A percentile compares a stretch with the other conserved stretches of the same genome.
These are phyloP conservation scores for Tuber brumale DNA, from an alignment of 495 filamentous ascomycete genomes.

Conservation along the genomic window DNA sequence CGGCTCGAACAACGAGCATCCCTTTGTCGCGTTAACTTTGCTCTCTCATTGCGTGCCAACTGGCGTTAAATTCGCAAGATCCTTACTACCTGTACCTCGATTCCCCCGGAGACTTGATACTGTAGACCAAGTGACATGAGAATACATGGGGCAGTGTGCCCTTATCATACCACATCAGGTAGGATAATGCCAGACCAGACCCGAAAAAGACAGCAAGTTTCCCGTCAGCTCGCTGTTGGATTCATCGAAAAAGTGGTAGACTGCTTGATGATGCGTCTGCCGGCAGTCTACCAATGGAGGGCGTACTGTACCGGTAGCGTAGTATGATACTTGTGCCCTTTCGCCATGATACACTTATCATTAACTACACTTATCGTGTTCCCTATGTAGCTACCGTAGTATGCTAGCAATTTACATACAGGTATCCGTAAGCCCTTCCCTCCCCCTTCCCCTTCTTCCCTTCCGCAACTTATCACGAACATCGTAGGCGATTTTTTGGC, in stretches of 20 bases:
- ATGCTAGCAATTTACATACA: not conserved
- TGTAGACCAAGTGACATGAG: not conserved
- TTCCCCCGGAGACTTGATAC: not conserved
- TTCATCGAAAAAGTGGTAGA: not conserved
- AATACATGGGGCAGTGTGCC: not conserved
- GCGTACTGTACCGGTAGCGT: too few relatives aligned
- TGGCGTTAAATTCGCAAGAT: not conserved
- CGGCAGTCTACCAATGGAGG: not conserved
- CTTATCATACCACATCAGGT: not conserved
- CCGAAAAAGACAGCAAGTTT: not conserved
- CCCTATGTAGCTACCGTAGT: not conserved
- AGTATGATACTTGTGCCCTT: not conserved
- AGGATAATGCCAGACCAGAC: not conserved
- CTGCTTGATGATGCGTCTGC: not conserved
- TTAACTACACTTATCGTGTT: not conserved
- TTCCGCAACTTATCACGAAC: not conserved
- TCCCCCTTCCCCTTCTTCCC: not conserved
- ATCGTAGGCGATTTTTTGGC: not conserved
- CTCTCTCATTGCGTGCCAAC: not conserved
- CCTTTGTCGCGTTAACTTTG: not conserved
- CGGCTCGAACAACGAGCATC: not conserved
- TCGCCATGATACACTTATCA: not conserved
- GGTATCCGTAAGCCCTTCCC: not conserved
- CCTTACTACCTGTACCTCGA: not conserved
- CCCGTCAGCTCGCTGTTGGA: not conserved